A percentile compares a stretch with the other conserved stretches of the same genome.
phyloP scores from a whole-genome alignment of 495 filamentous ascomycete species.

The Trichoderma erinaceum region DNA sequence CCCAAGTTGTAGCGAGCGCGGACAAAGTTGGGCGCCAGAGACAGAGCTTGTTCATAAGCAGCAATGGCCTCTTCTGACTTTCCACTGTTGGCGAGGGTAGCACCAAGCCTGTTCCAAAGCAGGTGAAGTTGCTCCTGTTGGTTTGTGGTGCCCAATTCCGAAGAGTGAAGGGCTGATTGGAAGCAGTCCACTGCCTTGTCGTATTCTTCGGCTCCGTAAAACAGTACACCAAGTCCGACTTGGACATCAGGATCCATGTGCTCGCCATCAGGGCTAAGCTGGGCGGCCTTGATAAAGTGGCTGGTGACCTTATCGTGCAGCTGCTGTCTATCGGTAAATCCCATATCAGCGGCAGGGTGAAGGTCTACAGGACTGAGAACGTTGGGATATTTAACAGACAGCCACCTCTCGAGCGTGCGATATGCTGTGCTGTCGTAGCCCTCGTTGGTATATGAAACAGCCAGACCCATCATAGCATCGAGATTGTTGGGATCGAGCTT shows the following conservation, averaged over 20 bases:
- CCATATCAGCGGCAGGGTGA: conserved; percentile 64
- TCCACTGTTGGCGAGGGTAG: conserved; percentile 90
- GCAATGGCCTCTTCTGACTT: conserved; percentile 92
- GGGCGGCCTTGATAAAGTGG: conserved; percentile 86
- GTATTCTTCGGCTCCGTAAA: conserved; percentile 97
- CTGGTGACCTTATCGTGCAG: conserved; percentile 86
- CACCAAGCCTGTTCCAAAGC: conserved; percentile 95
- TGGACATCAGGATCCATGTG: conserved; percentile 98
- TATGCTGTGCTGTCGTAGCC: conserved; percentile 96
- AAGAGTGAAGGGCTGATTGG: conserved; percentile 74
- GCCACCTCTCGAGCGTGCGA: conserved; percentile 93
- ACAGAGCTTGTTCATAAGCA: conserved; percentile 88
- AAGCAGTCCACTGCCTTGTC: conserved; percentile 99
- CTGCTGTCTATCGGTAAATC: conserved; percentile 85
- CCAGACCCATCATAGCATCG: conserved; percentile 85
- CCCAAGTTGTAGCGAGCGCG: conserved; percentile 95
- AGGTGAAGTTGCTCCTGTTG: conserved; percentile 74
- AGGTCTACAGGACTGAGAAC: conserved; percentile 64
- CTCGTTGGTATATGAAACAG: conserved; percentile 98
- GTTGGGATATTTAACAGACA: conserved; percentile 82
- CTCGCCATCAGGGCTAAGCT: conserved; percentile 75
- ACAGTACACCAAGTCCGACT: conserved; percentile 92
- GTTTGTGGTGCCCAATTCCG: conserved; percentile 72
- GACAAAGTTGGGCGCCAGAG: conserved; percentile 88
- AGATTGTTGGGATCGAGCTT: conserved; percentile 82